Base-by-base conservation (phyloP, 2,329 filamentous ascomycete genomes). In the Ophiostoma pallidulum region DNA sequence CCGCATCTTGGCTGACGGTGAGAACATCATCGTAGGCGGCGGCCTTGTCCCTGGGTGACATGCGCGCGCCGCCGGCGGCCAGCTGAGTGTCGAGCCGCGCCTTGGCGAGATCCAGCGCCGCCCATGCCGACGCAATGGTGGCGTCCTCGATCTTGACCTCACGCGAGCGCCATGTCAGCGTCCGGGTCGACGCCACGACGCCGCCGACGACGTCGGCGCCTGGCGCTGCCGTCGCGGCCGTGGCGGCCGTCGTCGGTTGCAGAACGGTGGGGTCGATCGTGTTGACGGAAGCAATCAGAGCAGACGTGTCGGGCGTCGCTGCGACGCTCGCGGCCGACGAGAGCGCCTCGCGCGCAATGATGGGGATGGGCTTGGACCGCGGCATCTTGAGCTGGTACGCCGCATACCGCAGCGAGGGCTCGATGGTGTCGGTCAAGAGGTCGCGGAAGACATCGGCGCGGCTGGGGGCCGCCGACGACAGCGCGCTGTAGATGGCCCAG, bases 331-430 rank as follows among this genome's bases (percentile, higher is more conserved):
- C 75, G 20, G 79, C 75, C 10, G 70, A 69, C 2, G 86, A 83
- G 57, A 97, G 95, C 51, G 82, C 82, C 55, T 84, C 82, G 56
- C 82, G 81, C 3, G 87, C 85, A 54, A 97, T 85, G 8, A 80
- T 77, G 0, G 84, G 75, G 41, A 95, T 82, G 3, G 90, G 82
- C 46, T 89, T 78, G 2, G 89, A 95, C 37, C 92, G 81, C 0
- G 91, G 86, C 28, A 94, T 78, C 62, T 91, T 85, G 62, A 89
- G 75, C 64, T 95, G 89, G 63, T 97, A 97, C 16, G 92, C 89
- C 31, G 90, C 90, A 64, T 94, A 97, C 53, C 91, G 83, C 58
- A 98, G 86, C 53, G 89, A 94, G 2, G 90, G 90, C 62, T 98
- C 92, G 52, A 95, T 82, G 4, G 86, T 94, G 58, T 86, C 82